A percentile compares a stretch with the other conserved stretches of the same genome.
Evolutionary conservation across 768 basidiomycete genomes (phyloP).

Genomic region (Phaeotremella fagi): DNA sequence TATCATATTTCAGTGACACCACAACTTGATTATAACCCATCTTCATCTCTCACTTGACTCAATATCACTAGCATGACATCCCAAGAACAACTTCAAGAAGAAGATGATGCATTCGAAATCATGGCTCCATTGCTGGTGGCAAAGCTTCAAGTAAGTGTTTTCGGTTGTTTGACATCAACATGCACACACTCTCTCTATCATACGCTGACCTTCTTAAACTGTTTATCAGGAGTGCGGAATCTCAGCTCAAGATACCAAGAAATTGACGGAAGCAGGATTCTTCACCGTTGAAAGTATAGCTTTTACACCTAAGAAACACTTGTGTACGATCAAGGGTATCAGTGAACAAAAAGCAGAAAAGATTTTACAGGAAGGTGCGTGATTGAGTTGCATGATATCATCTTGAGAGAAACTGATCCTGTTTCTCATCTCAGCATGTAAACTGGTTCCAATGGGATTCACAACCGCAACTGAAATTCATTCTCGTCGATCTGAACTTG

Average conservation of each 20-base stretch:
- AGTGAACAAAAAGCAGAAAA: constrained; percentile 97
- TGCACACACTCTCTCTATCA: background rate
- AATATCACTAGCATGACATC: background rate
- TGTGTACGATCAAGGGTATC: constrained; percentile 90
- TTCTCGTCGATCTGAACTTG: constrained; percentile 85
- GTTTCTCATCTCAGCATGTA: constrained; percentile 61
- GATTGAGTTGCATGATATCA: background rate
- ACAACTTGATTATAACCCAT: too few relatives aligned
- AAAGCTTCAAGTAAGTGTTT: constrained; percentile 55
- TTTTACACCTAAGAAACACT: constrained; percentile 89
- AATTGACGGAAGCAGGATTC: constrained; percentile 82
- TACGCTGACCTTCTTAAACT: background rate
- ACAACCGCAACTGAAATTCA: constrained; percentile 98
- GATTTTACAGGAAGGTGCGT: constrained; percentile 80
- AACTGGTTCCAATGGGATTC: constrained; percentile 95
- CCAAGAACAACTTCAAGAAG: constrained; percentile 49
- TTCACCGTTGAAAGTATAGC: constrained; percentile 94
- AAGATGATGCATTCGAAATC: constrained; percentile 56
- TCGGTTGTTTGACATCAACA: background rate
- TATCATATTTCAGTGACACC: too few relatives aligned
- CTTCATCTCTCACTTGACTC: background rate
- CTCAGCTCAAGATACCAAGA: constrained; percentile 85
- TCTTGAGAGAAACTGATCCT: constrained; percentile 2
- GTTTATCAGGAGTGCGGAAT: constrained; percentile 76
- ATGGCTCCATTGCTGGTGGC: constrained; percentile 77